Evolutionary conservation across 2,329 filamentous ascomycete genomes (phyloP), one percentile per base, ranked within the genome.

Genomic region (Xylaria sp.): DNA sequence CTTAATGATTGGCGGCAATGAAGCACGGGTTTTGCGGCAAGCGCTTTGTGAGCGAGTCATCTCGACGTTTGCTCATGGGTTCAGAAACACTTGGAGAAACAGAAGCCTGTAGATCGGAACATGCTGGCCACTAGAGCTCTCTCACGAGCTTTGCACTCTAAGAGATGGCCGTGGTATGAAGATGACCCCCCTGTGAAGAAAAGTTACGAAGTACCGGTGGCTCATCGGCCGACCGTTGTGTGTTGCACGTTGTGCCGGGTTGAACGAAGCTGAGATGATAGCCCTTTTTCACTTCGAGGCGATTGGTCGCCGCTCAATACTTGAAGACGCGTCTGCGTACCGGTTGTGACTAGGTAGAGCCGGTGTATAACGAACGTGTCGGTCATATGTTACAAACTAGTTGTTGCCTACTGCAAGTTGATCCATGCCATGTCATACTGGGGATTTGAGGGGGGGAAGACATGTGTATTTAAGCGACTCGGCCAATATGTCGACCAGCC

Each of bases 31-130:
- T 64, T n/a, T 67, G 66, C 65, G 64, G 66, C 67, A 73, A 72
- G 72, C 72, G 70, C 70, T 70, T 68, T 69, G 61, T 63, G 64
- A 52, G 65, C 65, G 63, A 63, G 61, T 67, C 60, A 57, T 57
- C 51, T 60, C 55, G 64, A 64, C 53, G 52, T 66, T 47, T 49
- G 55, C 58, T 58, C 37, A 31, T 31, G 59, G 61, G 53, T 61
- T 59, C 37, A 60, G 65, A 70, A 69, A 70, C 67, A 58, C 62
- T 61, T 57, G 51, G 50, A 57, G 58, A 66, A 66, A 63, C 63
- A 51, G 57, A 58, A 43, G 61, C 49, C 46, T 40, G 28, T 11
- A 58, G 21, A 46, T 40, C 40, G 46, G 56, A 56, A 61, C 57
- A 42, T 46, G 38, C 25, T 60, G 28, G 58, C 42, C 52, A 52